Base-by-base conservation (phyloP, 2,329 filamentous ascomycete species). In the Dendryphion nanum region DNA sequence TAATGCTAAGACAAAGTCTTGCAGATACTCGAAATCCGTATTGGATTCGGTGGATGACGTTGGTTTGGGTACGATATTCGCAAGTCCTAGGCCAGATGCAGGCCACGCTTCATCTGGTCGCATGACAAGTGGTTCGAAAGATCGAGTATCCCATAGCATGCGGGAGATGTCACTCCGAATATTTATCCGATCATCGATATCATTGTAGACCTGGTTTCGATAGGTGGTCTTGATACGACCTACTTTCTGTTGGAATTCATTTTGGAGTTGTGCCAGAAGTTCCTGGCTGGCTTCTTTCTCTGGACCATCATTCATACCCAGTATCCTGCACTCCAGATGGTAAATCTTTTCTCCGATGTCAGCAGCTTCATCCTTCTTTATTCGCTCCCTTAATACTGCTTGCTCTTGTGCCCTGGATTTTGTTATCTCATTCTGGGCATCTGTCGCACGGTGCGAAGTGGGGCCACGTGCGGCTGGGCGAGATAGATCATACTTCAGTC, bases 121-220 rank as follows among this genome's bases (percentile, higher is more conserved):
- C 3, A 79, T 75, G 17, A 70, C 63, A 13, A 95, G 70, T 0
- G 88, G 85, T 53, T 95, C 87, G 53, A 79, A 81, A 2, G 71
- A 67, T 13, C 89, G 81, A 2, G 77, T 74, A 61, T 95, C 88
- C 80, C 83, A 90, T 33, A 53, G 46, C 4, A 62, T 34, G 14
- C 53, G 59, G 4, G 48, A 47, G 4, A 49, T 44, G 6, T 51
- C 48, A 12, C 42, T 42, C 30, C 51, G 48, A 13, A 64, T 32
- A 2, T 34, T 35, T 4, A 63, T 24, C 18, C 60, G 59, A 30
- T 66, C 61, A 37, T 63, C 60, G 16, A 33, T 15, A 16, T 54
- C 49, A 1, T 42, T 21, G 7, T 28, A 4, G 1, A 55, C 37
- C 18, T 35, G 39, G 2, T 24, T 34, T 8, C 18, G 18, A 24